These are phyloP conservation scores for Boletus mariae DNA, from an alignment of 1,284 basidiomycete species.

Conservation along the genomic window DNA sequence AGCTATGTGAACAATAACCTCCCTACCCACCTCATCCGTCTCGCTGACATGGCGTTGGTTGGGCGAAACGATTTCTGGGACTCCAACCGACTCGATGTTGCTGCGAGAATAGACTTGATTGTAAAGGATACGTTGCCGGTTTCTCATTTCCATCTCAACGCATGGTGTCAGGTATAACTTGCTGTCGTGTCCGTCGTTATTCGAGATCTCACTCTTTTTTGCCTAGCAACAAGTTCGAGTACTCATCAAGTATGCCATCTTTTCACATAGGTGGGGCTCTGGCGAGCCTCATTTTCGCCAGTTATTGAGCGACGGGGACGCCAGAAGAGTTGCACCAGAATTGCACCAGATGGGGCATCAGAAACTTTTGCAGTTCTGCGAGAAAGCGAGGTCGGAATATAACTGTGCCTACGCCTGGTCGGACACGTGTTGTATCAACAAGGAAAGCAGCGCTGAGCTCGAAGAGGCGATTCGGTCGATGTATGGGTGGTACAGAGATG, in stretches of 20 bases:
- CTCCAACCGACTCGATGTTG: slow-evolving; percentile 1
- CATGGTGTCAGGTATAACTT: neutral
- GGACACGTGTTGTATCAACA: slow-evolving; percentile 25
- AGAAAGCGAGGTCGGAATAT: slow-evolving; percentile 8
- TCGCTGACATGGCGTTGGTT: slow-evolving; percentile 10
- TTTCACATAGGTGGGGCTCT: slow-evolving; percentile 21
- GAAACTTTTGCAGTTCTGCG: slow-evolving; percentile 16
- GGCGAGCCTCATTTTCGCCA: slow-evolving; percentile 13
- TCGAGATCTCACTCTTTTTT: slow-evolving; percentile 1
- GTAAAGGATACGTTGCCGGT: neutral
- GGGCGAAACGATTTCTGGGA: slow-evolving; percentile 14
- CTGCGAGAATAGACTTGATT: neutral
- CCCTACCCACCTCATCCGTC: slow-evolving; percentile 12
- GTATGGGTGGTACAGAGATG: slow-evolving; percentile 20
- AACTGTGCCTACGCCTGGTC: slow-evolving; percentile 19
- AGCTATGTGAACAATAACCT: slow-evolving; percentile 16
- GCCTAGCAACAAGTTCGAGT: slow-evolving; percentile 12
- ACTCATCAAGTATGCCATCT: slow-evolving; percentile 20
- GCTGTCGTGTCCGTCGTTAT: neutral
- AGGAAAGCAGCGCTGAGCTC: slow-evolving; percentile 22
- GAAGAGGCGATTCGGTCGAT: slow-evolving; percentile 26
- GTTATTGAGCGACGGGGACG: neutral
- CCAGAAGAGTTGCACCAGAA: neutral
- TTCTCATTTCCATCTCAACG: neutral
- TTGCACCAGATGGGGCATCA: slow-evolving; percentile 6